Evolutionary conservation across 2,329 filamentous ascomycete species (phyloP).

Genomic region (Aspergillus fructus): DNA sequence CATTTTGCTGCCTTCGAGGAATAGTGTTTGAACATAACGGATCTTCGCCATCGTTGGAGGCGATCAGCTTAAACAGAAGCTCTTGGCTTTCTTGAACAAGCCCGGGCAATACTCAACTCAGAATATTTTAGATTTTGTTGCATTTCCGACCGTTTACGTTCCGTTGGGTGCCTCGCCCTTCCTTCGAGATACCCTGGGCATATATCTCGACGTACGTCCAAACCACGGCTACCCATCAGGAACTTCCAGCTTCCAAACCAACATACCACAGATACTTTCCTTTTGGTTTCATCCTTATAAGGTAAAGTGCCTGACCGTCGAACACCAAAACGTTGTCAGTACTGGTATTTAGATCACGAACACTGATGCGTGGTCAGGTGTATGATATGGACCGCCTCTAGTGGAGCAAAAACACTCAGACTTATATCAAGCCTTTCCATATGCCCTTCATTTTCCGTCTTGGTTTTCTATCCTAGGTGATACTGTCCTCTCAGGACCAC

Average conservation of each 20-base stretch:
- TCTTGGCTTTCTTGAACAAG: not conserved
- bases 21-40: not conserved
- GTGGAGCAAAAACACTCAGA: slow-evolving; percentile 10
- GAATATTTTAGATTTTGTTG: not conserved
- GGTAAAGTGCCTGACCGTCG: slow-evolving; percentile 12
- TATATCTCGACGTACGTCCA: not conserved
- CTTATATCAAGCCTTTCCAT: slow-evolving; percentile 15
- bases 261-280: not conserved
- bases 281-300: slow-evolving; percentile 1
- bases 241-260: not conserved
- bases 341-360: not conserved
- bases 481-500: not conserved
- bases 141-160: not conserved
- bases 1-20: slow-evolving; percentile 1
- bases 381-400: slow-evolving; percentile 22
- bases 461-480: slow-evolving; percentile 18
- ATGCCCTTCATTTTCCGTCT: slow-evolving; percentile 22
- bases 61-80: not conserved
- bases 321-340: not conserved
- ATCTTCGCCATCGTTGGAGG: slow-evolving; percentile 7
- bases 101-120: not conserved
- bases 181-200: not conserved
- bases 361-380: slow-evolving; percentile 16
- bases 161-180: not conserved
- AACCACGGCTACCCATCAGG: not conserved